Percentiles rank a stretch among this genome's conserved stretches.
Evolutionary conservation across 2,329 filamentous ascomycete species (phyloP).

Genomic region (Neopestalotiopsis clavispora): DNA sequence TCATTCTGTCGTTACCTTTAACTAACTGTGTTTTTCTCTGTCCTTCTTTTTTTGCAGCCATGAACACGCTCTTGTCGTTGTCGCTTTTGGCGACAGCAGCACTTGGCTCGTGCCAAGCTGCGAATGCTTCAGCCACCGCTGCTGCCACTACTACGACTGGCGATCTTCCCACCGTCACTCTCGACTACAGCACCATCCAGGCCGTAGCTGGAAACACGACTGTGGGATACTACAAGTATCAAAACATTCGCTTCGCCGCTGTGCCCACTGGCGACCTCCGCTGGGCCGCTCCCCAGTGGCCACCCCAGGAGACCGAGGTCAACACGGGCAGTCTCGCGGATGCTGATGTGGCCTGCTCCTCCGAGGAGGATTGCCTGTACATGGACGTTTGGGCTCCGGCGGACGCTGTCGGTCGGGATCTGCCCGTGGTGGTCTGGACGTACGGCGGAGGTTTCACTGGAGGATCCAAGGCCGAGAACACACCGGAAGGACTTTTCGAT

Average conservation of each 20-base stretch:
- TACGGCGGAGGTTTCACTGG: constrained; percentile 15
- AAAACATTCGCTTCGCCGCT: constrained; percentile 41
- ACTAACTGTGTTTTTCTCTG: neutral
- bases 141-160: constrained; percentile 4
- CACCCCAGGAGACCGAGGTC: constrained; percentile 35
- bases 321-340: constrained; percentile 38
- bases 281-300: constrained; percentile 39
- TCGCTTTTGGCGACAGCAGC: constrained; percentile 3
- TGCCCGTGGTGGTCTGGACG: constrained; percentile 14
- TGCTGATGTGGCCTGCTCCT: constrained; percentile 36
- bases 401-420: neutral
- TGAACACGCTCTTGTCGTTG: neutral
- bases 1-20: neutral
- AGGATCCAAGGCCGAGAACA: constrained; percentile 28
- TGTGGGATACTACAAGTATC: constrained; percentile 39
- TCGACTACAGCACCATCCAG: constrained; percentile 34
- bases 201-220: constrained; percentile 27
- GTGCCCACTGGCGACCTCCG: constrained; percentile 38
- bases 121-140: neutral
- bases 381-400: constrained; percentile 15
- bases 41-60: neutral
- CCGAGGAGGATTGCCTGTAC: constrained; percentile 11
- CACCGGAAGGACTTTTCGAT: constrained; percentile 39
- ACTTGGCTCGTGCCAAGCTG: neutral
- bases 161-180: constrained; percentile 26